Conservation (phyloP, 139 green algal species). For the Coccomyxa sp. region DNA sequence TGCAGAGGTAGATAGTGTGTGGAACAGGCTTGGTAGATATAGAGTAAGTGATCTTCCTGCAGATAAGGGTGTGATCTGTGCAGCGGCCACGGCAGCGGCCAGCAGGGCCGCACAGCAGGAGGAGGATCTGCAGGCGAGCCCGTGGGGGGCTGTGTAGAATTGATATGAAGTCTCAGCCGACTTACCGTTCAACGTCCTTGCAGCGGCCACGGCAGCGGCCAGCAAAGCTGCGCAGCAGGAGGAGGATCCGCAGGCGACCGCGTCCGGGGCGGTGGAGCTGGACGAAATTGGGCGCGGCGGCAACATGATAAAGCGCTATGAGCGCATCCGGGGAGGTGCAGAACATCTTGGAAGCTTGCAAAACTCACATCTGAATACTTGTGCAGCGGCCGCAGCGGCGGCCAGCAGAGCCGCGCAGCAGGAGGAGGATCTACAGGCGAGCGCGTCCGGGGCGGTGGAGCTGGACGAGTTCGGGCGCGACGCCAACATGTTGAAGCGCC, state of each 20-base stretch:
- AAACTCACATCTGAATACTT: neutral
- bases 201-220: slow-evolving; percentile 37
- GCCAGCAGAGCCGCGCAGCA: slow-evolving; percentile 33
- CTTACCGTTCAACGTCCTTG: neutral
- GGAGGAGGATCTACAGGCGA: slow-evolving; percentile 17
- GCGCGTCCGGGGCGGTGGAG: slow-evolving; percentile 31
- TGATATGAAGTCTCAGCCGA: too few relatives aligned
- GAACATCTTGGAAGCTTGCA: too few relatives aligned
- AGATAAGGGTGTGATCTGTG: too few relatives aligned
- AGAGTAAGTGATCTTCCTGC: too few relatives aligned
- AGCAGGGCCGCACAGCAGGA: too few relatives aligned
- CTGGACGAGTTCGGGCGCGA: slow-evolving; percentile 90
- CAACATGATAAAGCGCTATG: slow-evolving; percentile 49
- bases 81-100: slow-evolving; percentile 37
- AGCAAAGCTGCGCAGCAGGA: too few relatives aligned
- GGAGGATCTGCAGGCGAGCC: too few relatives aligned
- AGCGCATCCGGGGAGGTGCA: slow-evolving; percentile 7
- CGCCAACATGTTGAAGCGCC: slow-evolving; percentile 51
- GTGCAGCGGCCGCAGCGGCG: slow-evolving; percentile 33
- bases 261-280: too few relatives aligned
- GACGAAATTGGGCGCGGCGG: slow-evolving; percentile 89
- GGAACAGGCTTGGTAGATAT: too few relatives aligned
- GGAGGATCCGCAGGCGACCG: too few relatives aligned
- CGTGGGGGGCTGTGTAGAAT: too few relatives aligned
- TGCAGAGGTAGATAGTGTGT: too few relatives aligned